Base-by-base conservation (phyloP, 1,284 basidiomycete species). In the Sparassis latifolia region DNA sequence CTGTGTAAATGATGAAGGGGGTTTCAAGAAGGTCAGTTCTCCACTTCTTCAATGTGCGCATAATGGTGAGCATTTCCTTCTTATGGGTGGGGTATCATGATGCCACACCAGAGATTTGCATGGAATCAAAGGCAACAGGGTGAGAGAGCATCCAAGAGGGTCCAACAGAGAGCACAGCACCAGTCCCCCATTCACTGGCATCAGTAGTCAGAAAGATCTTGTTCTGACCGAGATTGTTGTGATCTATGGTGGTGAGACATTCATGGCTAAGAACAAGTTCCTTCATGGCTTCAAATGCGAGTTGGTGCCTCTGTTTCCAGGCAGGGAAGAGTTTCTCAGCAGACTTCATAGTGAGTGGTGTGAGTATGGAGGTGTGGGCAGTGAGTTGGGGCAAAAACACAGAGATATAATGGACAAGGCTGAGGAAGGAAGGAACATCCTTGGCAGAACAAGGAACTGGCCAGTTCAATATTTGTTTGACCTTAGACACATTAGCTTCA, bases 211-310 rank as follows among this genome's bases (percentile, higher is more conserved):
- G 45, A 47, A 69, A 75, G 3, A 74, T 69, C 0, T 62, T 50
- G 33, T 73, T 66, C 0, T 57, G 41, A 5, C 58, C 58, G 0
- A 57, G 51, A 28, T 68, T 52, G 0, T 66, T 51, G 44, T 73
- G 68, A 48, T 70, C 59, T 30, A 66, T 68, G 0, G 54, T 60
- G 0, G 67, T 68, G 4, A 66, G 52, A 52, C 63, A 66, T 2
- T 63, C 62, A 0, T 44, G 44, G 42, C 52, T 54, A 1, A 50
- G 48, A 1, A 66, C 66, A 0, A 75, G 52, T 0, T 9, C 0
- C 45, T 76, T 75, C 38, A 77, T 70, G 0, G 55, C 57, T 0
- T 73, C 54, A 44, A 77, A 76, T 0, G 70, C 69, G 0, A 2
- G 0, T 33, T 70, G 65, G 45, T 71, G 61, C 2, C 7, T 12